Evolutionary conservation across 306 rosid genomes (phyloP).

Genomic region (Cucurbita moschata): DNA sequence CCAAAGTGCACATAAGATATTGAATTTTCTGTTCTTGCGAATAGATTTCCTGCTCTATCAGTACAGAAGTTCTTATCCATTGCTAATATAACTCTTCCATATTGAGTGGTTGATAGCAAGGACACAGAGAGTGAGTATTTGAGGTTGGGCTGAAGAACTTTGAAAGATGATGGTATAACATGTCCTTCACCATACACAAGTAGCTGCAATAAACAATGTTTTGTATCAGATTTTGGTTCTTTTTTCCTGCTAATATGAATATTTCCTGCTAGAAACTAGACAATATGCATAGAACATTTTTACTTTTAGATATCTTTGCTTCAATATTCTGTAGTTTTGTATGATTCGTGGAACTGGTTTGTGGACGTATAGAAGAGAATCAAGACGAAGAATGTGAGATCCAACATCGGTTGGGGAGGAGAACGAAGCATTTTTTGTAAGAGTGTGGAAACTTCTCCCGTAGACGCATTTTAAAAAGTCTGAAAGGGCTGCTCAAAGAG

Average conservation of each 20-base stretch:
- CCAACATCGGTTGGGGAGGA: no score
- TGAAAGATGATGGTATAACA: slow-evolving; percentile 71
- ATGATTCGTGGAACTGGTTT: not conserved
- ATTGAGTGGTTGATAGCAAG: slow-evolving; percentile 38
- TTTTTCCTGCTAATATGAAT: not conserved
- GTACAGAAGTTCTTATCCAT: slow-evolving; percentile 77
- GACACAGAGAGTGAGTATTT: slow-evolving; percentile 48
- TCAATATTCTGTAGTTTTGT: not conserved
- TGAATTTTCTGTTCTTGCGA: slow-evolving; percentile 55
- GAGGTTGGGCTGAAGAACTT: slow-evolving; percentile 44
- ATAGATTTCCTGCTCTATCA: slow-evolving; percentile 70
- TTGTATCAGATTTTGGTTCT: not conserved
- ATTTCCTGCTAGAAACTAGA: not conserved
- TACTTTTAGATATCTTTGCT: not conserved
- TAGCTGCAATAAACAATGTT: slow-evolving; percentile 29
- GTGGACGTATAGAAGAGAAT: not conserved
- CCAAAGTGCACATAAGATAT: slow-evolving; percentile 54
- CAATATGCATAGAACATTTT: not conserved
- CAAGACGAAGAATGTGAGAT: not conserved
- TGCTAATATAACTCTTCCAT: slow-evolving; percentile 55
- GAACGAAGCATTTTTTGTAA: no score
- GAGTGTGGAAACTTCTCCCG: no score
- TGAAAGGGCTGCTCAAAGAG: no score
- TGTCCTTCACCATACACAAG: slow-evolving; percentile 83
- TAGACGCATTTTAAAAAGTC: no score